Conservation (phyloP, 345 rosid species). For the Salix caprea region DNA sequence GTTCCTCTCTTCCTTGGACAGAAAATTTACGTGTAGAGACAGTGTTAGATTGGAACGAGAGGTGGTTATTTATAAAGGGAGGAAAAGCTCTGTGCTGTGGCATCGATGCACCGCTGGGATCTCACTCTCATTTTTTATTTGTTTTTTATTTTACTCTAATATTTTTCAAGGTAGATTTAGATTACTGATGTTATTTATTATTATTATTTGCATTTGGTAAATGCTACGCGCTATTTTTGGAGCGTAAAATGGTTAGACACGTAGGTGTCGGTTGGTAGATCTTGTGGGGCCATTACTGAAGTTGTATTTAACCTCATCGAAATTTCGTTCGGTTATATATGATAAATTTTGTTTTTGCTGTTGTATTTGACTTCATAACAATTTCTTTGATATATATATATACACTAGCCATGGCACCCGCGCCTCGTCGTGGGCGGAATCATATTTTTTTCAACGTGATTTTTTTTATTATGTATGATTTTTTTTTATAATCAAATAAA, state of each 20-base stretch:
- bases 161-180: not conserved
- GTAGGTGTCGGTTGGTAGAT: not conserved
- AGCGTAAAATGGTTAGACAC: not conserved
- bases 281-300: not conserved
- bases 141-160: not conserved
- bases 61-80: slow-evolving; percentile 1
- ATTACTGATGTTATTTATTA: not conserved
- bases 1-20: not conserved
- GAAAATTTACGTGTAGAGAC: not conserved
- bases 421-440: no score
- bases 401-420: no score
- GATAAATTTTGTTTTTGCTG: no score
- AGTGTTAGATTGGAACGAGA: not conserved
- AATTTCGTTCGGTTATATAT: not conserved
- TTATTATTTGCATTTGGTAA: not conserved
- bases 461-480: no score
- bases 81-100: not conserved
- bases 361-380: no score
- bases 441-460: no score
- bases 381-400: no score
- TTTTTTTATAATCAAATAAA: no score
- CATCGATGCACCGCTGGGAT: no score
- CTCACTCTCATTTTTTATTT: not conserved
- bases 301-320: no score
- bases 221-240: not conserved